phyloP scores from a whole-genome alignment of 352 stramenopile species.

The Phytopythium cucurbitacearum region DNA sequence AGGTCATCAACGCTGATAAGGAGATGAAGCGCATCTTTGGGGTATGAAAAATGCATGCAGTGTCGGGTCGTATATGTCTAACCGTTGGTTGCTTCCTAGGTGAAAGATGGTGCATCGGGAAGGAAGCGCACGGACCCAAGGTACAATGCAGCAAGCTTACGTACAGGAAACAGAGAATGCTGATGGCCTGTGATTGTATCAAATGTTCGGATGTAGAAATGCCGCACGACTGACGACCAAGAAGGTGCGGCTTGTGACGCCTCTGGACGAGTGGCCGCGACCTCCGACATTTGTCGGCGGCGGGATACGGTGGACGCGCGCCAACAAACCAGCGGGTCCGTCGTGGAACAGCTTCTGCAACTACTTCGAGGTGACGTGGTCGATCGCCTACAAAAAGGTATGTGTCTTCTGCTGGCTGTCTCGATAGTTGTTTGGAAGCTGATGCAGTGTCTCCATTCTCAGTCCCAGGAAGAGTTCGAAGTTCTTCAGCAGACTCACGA shows the following conservation, averaged over 20 bases:
- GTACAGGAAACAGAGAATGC: not conserved
- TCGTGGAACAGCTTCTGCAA: conserved; percentile 67
- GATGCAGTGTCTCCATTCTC: not conserved
- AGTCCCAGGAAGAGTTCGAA: conserved; percentile 82
- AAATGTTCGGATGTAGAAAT: conserved; percentile 2
- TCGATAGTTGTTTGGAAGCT: not conserved
- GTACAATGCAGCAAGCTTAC: conserved; percentile 16
- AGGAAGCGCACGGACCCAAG: conserved; percentile 56
- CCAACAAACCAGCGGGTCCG: conserved; percentile 63
- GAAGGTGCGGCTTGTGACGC: conserved; percentile 72
- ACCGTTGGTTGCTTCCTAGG: conserved; percentile 21
- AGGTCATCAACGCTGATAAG: conserved; percentile 81
- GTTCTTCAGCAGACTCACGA: conserved; percentile 79
- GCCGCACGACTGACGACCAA: conserved; percentile 56
- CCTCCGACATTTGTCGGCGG: conserved; percentile 82
- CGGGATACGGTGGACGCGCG: conserved; percentile 80
- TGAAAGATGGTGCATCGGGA: conserved; percentile 46
- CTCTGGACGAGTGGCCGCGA: conserved; percentile 80
- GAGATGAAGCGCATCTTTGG: conserved; percentile 89
- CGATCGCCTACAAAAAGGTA: conserved; percentile 86
- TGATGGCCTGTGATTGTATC: not conserved
- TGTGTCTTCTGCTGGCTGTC: not conserved
- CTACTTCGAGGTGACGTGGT: conserved; percentile 86
- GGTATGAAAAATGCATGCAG: conserved; percentile 18
- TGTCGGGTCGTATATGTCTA: not conserved